Conservation (phyloP, 2,329 filamentous ascomycete species). For the Rugonectria rugulosa region DNA sequence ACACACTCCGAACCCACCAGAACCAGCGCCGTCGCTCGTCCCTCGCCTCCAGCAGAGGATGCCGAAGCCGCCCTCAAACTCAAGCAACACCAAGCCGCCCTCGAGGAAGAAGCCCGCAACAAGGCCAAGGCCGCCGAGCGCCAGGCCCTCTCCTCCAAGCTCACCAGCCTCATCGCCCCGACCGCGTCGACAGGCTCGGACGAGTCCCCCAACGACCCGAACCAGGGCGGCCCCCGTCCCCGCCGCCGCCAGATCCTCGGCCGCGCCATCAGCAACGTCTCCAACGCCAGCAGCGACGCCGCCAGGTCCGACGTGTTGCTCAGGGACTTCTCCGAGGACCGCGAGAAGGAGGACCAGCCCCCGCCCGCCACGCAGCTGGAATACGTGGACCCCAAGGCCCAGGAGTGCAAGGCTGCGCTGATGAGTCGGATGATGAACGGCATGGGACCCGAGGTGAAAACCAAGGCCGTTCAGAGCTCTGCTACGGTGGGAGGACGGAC, state of each 20-base stretch:
- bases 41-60: neutral
- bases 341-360: slow-evolving; percentile 43
- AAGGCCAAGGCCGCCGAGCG: slow-evolving; percentile 48
- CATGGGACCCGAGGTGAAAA: slow-evolving; percentile 25
- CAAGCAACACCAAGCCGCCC: slow-evolving; percentile 17
- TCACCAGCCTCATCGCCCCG: slow-evolving; percentile 53
- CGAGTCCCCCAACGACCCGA: slow-evolving; percentile 13
- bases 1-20: slow-evolving; percentile 51
- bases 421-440: slow-evolving; percentile 53
- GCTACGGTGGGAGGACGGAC: slow-evolving; percentile 26
- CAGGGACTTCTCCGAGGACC: slow-evolving; percentile 34
- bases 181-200: slow-evolving; percentile 20
- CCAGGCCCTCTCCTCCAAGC: slow-evolving; percentile 50
- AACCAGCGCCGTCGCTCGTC: neutral
- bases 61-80: neutral
- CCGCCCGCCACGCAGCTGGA: slow-evolving; percentile 60
- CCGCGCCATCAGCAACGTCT: slow-evolving; percentile 65
- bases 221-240: slow-evolving; percentile 30
- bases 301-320: slow-evolving; percentile 46
- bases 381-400: slow-evolving; percentile 60
- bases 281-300: slow-evolving; percentile 56
- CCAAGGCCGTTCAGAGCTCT: slow-evolving; percentile 15
- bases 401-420: slow-evolving; percentile 51
- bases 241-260: slow-evolving; percentile 62
- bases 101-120: slow-evolving; percentile 33